A percentile compares a stretch with the other conserved stretches of the same genome.
Evolutionary conservation across 2,329 filamentous ascomycete species (phyloP).

Genomic region (Botrytis fragariae): DNA sequence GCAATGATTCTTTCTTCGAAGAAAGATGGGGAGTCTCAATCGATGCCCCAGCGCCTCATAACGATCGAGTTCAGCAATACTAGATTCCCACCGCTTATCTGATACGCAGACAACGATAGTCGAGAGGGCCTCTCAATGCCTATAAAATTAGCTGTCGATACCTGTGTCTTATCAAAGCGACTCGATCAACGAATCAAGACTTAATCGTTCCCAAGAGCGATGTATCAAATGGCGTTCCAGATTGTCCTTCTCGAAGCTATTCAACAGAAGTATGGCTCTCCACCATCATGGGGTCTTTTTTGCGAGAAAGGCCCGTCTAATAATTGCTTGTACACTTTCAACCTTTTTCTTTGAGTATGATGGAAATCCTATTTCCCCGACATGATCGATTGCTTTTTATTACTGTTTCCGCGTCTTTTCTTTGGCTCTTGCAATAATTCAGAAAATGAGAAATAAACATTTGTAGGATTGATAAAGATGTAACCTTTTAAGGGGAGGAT

Average conservation of each 20-base stretch:
- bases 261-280: not conserved
- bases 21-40: constrained; percentile 33
- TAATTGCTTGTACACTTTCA: constrained; percentile 10
- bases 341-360: constrained; percentile 10
- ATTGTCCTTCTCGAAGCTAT: not conserved
- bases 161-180: not conserved
- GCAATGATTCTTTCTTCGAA: constrained; percentile 35
- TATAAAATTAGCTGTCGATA: not conserved
- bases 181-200: not conserved
- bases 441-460: not conserved
- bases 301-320: not conserved
- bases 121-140: not conserved
- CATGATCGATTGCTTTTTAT: constrained; percentile 8
- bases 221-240: not conserved
- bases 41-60: not conserved
- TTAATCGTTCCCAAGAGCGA: not conserved
- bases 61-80: not conserved
- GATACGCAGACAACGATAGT: not conserved
- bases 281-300: not conserved
- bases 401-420: not conserved
- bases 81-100: not conserved
- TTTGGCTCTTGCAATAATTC: constrained; percentile 5
- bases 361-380: constrained; percentile 9
- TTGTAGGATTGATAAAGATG: not conserved
- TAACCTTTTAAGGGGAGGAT: not conserved